Percentiles rank a stretch among this genome's conserved stretches.
phyloP scores from a whole-genome alignment of 306 rosid genomes.

The Corylus avellana region DNA sequence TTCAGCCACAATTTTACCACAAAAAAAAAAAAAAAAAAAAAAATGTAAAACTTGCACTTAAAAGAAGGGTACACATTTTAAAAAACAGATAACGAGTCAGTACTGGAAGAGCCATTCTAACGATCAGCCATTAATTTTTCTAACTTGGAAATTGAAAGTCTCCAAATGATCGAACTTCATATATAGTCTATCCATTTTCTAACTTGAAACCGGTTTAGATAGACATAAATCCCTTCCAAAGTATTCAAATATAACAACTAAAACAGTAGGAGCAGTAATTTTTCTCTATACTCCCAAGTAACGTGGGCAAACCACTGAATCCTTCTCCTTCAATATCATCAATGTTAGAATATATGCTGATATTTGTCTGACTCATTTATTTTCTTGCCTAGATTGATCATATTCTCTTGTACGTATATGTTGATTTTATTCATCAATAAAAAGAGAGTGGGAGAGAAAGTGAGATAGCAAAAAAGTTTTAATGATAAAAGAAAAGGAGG shows the following conservation, averaged over 20 bases:
- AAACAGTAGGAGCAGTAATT: constrained; percentile 17
- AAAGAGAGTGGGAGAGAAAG: background rate
- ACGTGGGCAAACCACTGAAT: constrained; percentile 3
- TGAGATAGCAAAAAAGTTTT: background rate
- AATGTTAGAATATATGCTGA: too few species aligned
- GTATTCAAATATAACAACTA: constrained; percentile 19
- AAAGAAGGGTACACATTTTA: constrained; percentile 57
- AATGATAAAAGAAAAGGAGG: background rate
- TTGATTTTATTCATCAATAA: background rate
- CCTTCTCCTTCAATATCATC: background rate
- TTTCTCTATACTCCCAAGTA: background rate
- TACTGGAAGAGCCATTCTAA: constrained; percentile 21
- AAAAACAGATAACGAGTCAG: constrained; percentile 29
- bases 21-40: background rate
- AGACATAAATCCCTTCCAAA: constrained; percentile 11
- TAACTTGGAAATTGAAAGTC: constrained; percentile 24
- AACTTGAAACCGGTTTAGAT: constrained; percentile 18
- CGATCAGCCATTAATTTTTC: background rate
- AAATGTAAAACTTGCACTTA: constrained; percentile 45
- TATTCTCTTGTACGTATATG: too few species aligned
- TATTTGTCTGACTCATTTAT: too few species aligned
- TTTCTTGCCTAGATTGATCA: too few species aligned
- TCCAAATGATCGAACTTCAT: constrained; percentile 7
- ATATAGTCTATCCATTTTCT: constrained; percentile 41
- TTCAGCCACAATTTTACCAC: constrained; percentile 21